A percentile compares a stretch with the other conserved stretches of the same genome.
Evolutionary conservation across 1,139 yeast species (phyloP).

Genomic region (Lodderomyces metapsilosis): DNA sequence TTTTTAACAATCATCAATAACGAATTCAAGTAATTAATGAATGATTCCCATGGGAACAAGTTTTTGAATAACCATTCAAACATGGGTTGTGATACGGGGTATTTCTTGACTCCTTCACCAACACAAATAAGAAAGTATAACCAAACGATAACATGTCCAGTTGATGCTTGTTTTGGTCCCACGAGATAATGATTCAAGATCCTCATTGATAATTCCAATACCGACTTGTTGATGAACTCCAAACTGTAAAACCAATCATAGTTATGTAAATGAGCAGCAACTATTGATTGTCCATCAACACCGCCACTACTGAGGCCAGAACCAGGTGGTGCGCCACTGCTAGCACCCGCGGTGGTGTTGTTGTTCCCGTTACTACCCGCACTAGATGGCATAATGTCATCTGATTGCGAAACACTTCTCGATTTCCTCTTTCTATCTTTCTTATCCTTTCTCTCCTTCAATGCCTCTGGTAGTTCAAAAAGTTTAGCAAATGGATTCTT

Average conservation of each 20-base stretch:
- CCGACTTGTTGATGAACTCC: constrained; percentile 59
- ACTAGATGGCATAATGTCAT: constrained; percentile 10
- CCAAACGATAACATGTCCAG: constrained; percentile 73
- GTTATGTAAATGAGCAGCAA: constrained; percentile 45
- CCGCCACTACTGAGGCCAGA: constrained; percentile 9
- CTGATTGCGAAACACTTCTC: constrained; percentile 23
- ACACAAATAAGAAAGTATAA: constrained; percentile 63
- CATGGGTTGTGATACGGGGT: constrained; percentile 49
- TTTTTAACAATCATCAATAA: constrained; percentile 35
- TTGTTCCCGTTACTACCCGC: constrained; percentile 13
- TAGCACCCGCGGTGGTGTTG: not conserved
- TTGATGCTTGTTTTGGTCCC: constrained; percentile 70
- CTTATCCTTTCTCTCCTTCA: constrained; percentile 68
- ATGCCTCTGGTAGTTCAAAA: constrained; percentile 67
- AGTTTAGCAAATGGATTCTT: constrained; percentile 72
- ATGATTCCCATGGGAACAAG: constrained; percentile 66
- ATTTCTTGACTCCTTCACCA: constrained; percentile 52
- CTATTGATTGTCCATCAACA: constrained; percentile 30
- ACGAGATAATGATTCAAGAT: constrained; percentile 62
- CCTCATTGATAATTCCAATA: constrained; percentile 62
- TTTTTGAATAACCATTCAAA: constrained; percentile 53
- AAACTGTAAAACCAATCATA: constrained; percentile 61
- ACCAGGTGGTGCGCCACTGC: not conserved
- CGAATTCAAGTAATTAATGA: constrained; percentile 61
- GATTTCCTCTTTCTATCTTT: constrained; percentile 64